A percentile compares a stretch with the other conserved stretches of the same genome.
These are phyloP conservation scores for Euclidium syriacum DNA, from an alignment of 345 rosid species.

Conservation along the genomic window DNA sequence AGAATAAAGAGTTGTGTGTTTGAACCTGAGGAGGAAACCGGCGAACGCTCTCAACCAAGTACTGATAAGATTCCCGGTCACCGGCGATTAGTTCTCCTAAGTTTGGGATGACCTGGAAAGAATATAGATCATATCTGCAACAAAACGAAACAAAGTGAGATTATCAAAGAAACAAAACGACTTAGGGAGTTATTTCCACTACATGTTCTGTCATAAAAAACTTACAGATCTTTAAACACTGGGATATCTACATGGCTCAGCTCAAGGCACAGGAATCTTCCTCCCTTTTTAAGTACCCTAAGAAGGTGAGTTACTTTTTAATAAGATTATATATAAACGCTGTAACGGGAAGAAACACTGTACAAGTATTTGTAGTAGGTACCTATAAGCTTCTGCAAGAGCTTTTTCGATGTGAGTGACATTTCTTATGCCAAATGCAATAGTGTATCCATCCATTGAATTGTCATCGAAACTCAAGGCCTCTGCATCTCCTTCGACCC, in stretches of 20 bases:
- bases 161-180: neutral
- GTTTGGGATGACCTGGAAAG: constrained; percentile 79
- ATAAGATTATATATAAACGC: neutral
- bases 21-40: constrained; percentile 86
- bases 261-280: constrained; percentile 94
- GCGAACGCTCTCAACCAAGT: constrained; percentile 91
- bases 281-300: constrained; percentile 87
- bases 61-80: constrained; percentile 79
- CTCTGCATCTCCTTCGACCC: constrained; percentile 97
- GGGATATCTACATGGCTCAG: constrained; percentile 89
- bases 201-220: constrained; percentile 6
- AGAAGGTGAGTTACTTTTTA: constrained; percentile 8
- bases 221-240: constrained; percentile 81
- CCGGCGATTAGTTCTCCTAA: constrained; percentile 80
- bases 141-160: neutral
- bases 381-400: constrained; percentile 87
- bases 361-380: neutral
- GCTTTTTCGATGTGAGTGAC: constrained; percentile 94
- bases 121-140: constrained; percentile 80
- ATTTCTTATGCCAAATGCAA: constrained; percentile 98
- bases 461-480: constrained; percentile 64
- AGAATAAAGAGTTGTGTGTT: neutral
- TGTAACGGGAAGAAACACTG: neutral
- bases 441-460: constrained; percentile 91
- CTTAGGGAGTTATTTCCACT: neutral